Evolutionary conservation across 305 asterid genomes (phyloP).

Genomic region (Fraxinus sp.): DNA sequence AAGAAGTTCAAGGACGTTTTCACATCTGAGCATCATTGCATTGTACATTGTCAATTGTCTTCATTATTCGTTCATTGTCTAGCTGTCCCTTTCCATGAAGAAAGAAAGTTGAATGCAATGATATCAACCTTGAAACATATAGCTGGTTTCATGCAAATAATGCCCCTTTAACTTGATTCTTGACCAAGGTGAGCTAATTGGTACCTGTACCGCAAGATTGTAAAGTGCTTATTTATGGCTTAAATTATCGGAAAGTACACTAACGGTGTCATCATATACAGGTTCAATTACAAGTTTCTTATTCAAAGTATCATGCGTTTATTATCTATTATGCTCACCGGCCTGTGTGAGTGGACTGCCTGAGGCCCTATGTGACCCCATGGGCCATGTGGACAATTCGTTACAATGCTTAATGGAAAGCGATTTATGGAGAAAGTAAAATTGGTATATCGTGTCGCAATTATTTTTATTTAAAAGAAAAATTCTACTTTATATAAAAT

Average conservation of each 20-base stretch:
- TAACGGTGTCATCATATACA: neutral
- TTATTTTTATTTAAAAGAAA: neutral
- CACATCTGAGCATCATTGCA: constrained; percentile 24
- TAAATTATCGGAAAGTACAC: neutral
- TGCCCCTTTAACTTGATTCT: neutral
- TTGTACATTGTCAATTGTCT: constrained; percentile 2
- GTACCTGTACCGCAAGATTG: neutral
- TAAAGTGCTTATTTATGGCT: neutral
- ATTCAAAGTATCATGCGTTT: neutral
- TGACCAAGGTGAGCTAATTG: neutral
- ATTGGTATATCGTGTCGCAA: neutral
- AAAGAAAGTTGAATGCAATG: neutral
- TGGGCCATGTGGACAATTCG: neutral
- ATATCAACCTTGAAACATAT: neutral
- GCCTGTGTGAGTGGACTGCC: neutral
- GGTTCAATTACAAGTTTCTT: neutral
- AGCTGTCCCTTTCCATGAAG: constrained; percentile 13
- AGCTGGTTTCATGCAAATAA: neutral
- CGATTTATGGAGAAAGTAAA: no score
- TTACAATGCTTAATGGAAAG: neutral
- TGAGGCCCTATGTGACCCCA: neutral
- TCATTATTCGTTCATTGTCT: constrained; percentile 5
- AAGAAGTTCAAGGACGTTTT: neutral
- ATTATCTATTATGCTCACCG: neutral
- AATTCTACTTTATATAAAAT: neutral